Percentiles rank a stretch among this genome's conserved stretches.
phyloP scores from a whole-genome alignment of 1,284 basidiomycete species.

The Fomitopsis pinicola region DNA sequence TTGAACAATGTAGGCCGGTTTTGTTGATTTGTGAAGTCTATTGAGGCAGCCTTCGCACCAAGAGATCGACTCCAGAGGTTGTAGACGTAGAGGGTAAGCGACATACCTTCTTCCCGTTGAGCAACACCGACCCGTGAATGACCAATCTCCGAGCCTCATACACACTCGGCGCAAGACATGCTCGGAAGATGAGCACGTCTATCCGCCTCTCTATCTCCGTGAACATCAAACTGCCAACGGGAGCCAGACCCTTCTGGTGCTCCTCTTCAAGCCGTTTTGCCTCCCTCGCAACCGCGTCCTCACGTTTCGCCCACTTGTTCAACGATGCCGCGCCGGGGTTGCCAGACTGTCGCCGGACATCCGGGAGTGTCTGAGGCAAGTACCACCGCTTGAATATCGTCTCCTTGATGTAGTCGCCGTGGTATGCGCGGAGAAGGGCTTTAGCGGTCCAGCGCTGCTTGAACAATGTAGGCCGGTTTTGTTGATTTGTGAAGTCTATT shows the following conservation, averaged over 20 bases:
- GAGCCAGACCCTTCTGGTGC: constrained; percentile 61
- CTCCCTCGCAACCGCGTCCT: constrained; percentile 40
- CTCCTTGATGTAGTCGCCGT: constrained; percentile 94
- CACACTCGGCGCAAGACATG: constrained; percentile 87
- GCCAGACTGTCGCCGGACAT: constrained; percentile 62
- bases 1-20: constrained; percentile 72
- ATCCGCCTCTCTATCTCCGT: constrained; percentile 90
- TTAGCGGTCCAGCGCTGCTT: constrained; percentile 93
- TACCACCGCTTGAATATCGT: constrained; percentile 96
- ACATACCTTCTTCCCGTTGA: constrained; percentile 88
- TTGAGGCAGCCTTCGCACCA: constrained; percentile 38
- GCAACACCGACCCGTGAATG: constrained; percentile 81
- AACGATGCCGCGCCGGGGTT: constrained; percentile 17
- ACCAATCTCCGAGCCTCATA: constrained; percentile 88
- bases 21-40: constrained; percentile 52
- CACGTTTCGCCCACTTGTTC: constrained; percentile 48
- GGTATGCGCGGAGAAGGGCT: constrained; percentile 89
- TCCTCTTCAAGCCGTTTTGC: constrained; percentile 47
- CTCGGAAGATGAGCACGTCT: constrained; percentile 89
- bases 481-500: constrained; percentile 50
- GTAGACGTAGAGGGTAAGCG: too few relatives aligned
- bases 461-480: constrained; percentile 63
- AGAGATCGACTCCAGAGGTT: constrained; percentile 58
- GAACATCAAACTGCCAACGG: constrained; percentile 90
- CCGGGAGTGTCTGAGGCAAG: constrained; percentile 83